phyloP scores from a whole-genome alignment of 1,284 basidiomycete species.

The Ganoderma lingzhi region DNA sequence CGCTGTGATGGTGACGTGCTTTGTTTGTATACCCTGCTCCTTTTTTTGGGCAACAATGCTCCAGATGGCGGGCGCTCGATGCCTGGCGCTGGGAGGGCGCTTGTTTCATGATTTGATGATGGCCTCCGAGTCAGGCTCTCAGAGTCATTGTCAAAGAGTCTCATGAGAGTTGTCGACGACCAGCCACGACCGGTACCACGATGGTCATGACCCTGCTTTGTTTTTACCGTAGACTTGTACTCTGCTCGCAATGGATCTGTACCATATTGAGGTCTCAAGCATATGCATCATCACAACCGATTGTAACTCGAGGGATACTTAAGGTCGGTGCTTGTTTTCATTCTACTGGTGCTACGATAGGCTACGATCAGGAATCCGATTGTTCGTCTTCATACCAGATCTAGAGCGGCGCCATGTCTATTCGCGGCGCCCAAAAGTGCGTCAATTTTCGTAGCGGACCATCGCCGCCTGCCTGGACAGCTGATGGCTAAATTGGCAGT shows the following conservation, averaged over 20 bases:
- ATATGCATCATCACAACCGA: not conserved
- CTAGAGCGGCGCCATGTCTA: not conserved
- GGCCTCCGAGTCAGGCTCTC: no score
- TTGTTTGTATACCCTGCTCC: not conserved
- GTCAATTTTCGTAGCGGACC: not conserved
- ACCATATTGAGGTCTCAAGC: not conserved
- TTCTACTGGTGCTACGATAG: not conserved
- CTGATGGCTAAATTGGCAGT: conserved; percentile 1
- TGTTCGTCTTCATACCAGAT: not conserved
- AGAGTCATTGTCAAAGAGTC: no score
- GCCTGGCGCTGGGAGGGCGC: not conserved
- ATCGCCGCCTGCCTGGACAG: not conserved
- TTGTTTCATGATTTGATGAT: conserved; percentile 1
- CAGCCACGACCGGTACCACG: conserved; percentile 6
- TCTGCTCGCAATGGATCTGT: conserved; percentile 5
- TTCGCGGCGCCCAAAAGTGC: not conserved
- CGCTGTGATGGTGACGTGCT: not conserved
- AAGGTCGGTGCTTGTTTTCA: not conserved
- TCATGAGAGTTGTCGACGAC: not conserved
- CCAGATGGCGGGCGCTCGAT: not conserved
- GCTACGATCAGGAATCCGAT: conserved; percentile 1
- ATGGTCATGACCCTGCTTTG: not conserved
- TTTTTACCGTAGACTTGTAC: not conserved
- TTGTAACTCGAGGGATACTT: not conserved
- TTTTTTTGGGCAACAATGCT: not conserved